Evolutionary conservation across 2,329 filamentous ascomycete genomes (phyloP).

Genomic region (Pseudogymnoascus sp.): DNA sequence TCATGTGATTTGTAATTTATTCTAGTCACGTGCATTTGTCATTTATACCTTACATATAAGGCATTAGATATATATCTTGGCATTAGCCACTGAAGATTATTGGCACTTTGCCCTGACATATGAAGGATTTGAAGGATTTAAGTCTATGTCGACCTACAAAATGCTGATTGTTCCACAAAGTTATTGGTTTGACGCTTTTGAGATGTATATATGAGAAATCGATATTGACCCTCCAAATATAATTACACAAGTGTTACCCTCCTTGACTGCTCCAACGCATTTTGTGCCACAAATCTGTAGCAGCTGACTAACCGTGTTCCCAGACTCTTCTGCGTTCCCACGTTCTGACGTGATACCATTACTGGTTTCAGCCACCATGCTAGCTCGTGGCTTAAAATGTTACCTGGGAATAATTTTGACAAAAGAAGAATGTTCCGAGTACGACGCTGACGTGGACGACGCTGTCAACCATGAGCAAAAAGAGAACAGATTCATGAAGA

Average conservation of each 20-base stretch:
- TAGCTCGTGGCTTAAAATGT: conserved; percentile 3
- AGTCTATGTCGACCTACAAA: not conserved
- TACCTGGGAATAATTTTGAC: not conserved
- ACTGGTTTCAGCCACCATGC: conserved; percentile 1
- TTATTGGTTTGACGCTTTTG: not conserved
- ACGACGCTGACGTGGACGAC: not conserved
- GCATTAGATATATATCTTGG: not conserved
- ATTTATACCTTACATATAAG: not conserved
- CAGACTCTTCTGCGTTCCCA: not conserved
- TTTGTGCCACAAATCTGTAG: not conserved
- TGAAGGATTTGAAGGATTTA: not conserved
- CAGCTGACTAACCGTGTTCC: not conserved
- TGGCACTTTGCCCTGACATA: not conserved
- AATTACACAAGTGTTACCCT: not conserved
- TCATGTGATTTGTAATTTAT: not conserved
- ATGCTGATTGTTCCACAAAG: not conserved
- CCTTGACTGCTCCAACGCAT: not conserved
- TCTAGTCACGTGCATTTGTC: not conserved
- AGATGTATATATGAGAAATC: not conserved
- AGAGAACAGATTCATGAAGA: not conserved
- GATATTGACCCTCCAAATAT: not conserved
- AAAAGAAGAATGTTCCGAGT: not conserved
- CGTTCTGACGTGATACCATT: not conserved
- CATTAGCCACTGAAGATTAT: not conserved
- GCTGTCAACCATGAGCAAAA: not conserved